Evolutionary conservation across 768 basidiomycete genomes (phyloP).

Genomic region (Lactifluus volemus): DNA sequence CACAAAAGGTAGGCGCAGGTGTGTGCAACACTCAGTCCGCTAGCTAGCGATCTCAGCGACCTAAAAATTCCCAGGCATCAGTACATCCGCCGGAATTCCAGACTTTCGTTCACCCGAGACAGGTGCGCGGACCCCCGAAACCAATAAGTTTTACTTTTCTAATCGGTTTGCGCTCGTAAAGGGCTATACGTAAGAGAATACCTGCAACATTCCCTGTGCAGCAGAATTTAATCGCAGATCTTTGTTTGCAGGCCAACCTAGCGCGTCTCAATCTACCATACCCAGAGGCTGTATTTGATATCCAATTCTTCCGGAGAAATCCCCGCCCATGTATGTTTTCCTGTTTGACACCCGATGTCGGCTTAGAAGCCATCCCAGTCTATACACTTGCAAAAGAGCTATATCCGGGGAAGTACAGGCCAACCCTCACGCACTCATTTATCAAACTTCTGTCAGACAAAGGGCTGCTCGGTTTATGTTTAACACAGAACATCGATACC

Average conservation of each 20-base stretch:
- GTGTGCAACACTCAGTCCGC: background rate
- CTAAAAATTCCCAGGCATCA: constrained; percentile 41
- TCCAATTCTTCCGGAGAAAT: constrained; percentile 72
- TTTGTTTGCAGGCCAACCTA: constrained; percentile 53
- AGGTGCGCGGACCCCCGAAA: constrained; percentile 36
- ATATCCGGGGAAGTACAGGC: constrained; percentile 83
- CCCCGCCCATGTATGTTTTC: constrained; percentile 62
- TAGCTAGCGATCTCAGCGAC: background rate
- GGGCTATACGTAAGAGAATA: constrained; percentile 43
- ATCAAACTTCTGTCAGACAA: constrained; percentile 71
- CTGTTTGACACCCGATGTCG: background rate
- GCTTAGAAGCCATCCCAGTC: constrained; percentile 34
- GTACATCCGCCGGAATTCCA: constrained; percentile 77
- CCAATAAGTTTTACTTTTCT: background rate
- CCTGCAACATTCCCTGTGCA: background rate
- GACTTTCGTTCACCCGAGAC: constrained; percentile 86
- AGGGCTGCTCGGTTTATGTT: constrained; percentile 61
- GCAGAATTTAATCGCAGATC: background rate
- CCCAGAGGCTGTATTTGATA: constrained; percentile 94
- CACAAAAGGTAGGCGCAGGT: constrained; percentile 20
- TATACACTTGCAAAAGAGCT: constrained; percentile 91
- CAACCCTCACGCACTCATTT: constrained; percentile 87
- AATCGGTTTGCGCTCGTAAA: constrained; percentile 19
- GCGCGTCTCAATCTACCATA: constrained; percentile 73
- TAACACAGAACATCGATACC: constrained; percentile 91